These are phyloP conservation scores for Trypanosoma platydactyli DNA, from an alignment of 208 protist species.

Conservation along the genomic window DNA sequence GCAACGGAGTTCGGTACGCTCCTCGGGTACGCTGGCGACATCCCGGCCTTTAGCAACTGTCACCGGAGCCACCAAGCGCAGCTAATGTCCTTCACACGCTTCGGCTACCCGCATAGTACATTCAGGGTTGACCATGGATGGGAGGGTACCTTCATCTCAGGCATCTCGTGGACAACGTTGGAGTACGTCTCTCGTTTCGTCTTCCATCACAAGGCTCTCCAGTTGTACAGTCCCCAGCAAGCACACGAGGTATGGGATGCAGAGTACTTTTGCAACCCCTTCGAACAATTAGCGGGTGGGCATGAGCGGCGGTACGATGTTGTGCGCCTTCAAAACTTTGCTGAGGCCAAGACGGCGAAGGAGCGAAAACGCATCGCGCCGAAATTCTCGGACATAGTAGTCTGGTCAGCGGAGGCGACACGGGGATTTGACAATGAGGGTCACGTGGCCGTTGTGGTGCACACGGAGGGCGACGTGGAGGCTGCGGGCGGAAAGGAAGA, in stretches of 20 bases:
- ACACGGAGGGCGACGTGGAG: constrained; percentile 54
- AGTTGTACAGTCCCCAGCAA: constrained; percentile 25
- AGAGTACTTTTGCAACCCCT: constrained; percentile 50
- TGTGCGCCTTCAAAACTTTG: constrained; percentile 31
- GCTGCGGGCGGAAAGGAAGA: constrained; percentile 36
- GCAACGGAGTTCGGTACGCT: no score
- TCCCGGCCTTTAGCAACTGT: neutral
- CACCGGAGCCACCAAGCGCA: neutral
- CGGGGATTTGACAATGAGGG: constrained; percentile 20
- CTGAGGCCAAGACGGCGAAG: constrained; percentile 31
- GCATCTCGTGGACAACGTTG: constrained; percentile 34
- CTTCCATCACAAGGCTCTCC: constrained; percentile 40
- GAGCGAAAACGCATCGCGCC: constrained; percentile 48
- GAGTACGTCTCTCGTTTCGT: constrained; percentile 60
- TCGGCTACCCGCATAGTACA: neutral
- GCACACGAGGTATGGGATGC: constrained; percentile 35
- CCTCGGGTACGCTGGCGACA: no score
- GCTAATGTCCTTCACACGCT: neutral
- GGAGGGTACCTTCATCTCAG: constrained; percentile 36
- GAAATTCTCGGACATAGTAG: constrained; percentile 40
- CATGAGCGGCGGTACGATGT: neutral
- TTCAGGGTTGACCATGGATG: neutral
- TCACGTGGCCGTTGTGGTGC: constrained; percentile 60
- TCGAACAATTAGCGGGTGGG: neutral
- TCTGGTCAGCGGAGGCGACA: constrained; percentile 27